These are phyloP conservation scores for Leishmania tropica DNA, from an alignment of 208 protist genomes.

Conservation along the genomic window DNA sequence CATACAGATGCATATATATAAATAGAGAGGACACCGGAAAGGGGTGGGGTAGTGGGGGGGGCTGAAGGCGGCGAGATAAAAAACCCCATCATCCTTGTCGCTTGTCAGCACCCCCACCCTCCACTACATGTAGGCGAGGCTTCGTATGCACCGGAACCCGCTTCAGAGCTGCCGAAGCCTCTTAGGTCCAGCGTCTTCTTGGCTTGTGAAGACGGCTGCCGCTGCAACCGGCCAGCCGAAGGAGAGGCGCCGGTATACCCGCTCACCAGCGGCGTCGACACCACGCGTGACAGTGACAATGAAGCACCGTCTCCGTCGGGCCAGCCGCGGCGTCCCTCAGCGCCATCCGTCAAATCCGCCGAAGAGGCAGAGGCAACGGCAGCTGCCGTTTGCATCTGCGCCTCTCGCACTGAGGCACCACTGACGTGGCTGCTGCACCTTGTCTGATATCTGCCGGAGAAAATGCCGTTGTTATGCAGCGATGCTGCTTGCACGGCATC, in stretches of 20 bases:
- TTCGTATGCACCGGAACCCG: neutral
- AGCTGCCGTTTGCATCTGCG: constrained; percentile 22
- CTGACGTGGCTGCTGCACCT: neutral
- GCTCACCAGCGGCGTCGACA: neutral
- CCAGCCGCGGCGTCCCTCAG: neutral
- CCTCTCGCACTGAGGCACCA: neutral
- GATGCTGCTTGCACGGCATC: constrained; percentile 44
- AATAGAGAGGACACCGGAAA: neutral
- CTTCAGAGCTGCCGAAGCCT: constrained; percentile 33
- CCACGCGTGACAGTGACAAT: neutral
- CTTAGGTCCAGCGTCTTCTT: constrained; percentile 43
- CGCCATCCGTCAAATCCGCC: neutral
- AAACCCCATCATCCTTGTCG: neutral
- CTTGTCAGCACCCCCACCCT: constrained; percentile 12
- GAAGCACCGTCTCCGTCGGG: neutral
- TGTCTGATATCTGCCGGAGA: neutral
- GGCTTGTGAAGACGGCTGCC: neutral
- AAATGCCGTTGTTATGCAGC: neutral
- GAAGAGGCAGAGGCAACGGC: constrained; percentile 13
- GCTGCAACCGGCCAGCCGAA: neutral
- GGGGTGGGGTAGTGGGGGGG: neutral
- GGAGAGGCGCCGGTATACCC: neutral
- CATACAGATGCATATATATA: no score
- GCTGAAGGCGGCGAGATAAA: neutral
- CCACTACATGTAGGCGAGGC: neutral